Conservation (phyloP, 495 filamentous ascomycete species). For the Penicillium simplicissimum region DNA sequence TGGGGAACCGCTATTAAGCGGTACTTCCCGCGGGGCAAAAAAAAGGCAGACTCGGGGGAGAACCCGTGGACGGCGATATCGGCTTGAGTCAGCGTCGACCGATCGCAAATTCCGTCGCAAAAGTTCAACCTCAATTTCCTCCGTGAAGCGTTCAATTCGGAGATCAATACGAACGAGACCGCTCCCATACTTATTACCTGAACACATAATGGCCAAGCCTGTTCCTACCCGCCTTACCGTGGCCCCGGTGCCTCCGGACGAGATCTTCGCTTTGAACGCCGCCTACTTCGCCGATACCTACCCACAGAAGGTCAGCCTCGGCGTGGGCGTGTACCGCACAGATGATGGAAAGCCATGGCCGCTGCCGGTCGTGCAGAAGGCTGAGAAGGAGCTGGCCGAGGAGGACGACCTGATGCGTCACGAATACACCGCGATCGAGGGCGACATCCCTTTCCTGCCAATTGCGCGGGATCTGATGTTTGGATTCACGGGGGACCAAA, state of each 20-base stretch:
- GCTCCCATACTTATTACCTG: neutral
- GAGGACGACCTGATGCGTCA: conserved; percentile 46
- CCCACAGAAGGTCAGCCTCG: conserved; percentile 52
- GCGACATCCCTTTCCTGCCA: conserved; percentile 44
- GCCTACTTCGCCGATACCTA: conserved; percentile 41
- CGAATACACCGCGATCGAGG: conserved; percentile 52
- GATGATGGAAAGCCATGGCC: conserved; percentile 56
- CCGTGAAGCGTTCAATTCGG: neutral
- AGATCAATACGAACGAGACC: neutral
- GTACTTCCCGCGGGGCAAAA: conserved; percentile 30
- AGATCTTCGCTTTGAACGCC: conserved; percentile 51
- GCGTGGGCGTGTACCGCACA: conserved; percentile 53
- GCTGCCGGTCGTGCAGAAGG: conserved; percentile 47
- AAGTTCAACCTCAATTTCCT: conserved; percentile 10
- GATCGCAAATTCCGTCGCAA: conserved; percentile 5
- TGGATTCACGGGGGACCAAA: conserved; percentile 38
- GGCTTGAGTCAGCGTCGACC: conserved; percentile 33
- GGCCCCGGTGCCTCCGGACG: conserved; percentile 46
- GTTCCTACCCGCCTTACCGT: conserved; percentile 34
- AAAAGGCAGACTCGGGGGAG: conserved; percentile 3
- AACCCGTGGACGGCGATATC: conserved; percentile 22
- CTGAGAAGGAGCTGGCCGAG: conserved; percentile 40
- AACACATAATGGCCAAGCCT: conserved; percentile 35
- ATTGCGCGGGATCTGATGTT: conserved; percentile 51
- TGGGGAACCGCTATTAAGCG: conserved; percentile 29